phyloP scores from a whole-genome alignment of 2,329 filamentous ascomycete species.

The Claviceps arundinis region DNA sequence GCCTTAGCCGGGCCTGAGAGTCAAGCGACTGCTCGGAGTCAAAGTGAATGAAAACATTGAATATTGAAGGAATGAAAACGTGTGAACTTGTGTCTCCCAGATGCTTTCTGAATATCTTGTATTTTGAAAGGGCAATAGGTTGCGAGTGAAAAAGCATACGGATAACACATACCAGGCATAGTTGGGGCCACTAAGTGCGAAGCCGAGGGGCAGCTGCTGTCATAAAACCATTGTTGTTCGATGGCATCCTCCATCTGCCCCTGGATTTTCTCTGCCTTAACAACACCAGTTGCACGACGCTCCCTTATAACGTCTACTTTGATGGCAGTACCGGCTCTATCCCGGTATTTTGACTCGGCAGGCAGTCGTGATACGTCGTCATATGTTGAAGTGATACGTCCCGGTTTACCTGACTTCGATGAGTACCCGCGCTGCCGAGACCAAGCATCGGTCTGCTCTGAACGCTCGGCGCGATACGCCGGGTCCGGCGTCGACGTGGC shows the following conservation, averaged over 20 bases:
- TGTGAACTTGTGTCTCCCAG: too few relatives aligned
- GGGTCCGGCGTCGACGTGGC: conserved; percentile 26
- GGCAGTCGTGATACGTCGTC: conserved; percentile 24
- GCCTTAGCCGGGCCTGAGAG: too few relatives aligned
- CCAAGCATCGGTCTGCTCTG: conserved; percentile 18
- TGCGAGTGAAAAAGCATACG: neutral
- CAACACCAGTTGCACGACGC: conserved; percentile 41
- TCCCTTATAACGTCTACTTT: conserved; percentile 39
- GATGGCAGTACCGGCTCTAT: conserved; percentile 31
- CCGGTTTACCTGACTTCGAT: conserved; percentile 33
- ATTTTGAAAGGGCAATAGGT: too few relatives aligned
- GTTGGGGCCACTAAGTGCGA: conserved; percentile 26
- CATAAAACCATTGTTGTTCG: conserved; percentile 46
- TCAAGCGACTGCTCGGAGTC: too few relatives aligned
- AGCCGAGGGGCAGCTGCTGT: conserved; percentile 39
- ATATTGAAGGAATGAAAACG: too few relatives aligned
- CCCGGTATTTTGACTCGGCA: conserved; percentile 24
- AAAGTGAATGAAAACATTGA: too few relatives aligned
- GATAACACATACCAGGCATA: conserved; percentile 16
- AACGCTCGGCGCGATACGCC: conserved; percentile 18
- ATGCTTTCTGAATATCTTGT: too few relatives aligned
- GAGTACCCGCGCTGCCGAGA: conserved; percentile 32
- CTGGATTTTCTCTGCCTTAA: conserved; percentile 45
- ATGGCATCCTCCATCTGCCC: conserved; percentile 46
- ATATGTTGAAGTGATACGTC: conserved; percentile 5